Evolutionary conservation across 2,329 filamentous ascomycete species (phyloP).

Genomic region (Lasiodiplodia citricola): DNA sequence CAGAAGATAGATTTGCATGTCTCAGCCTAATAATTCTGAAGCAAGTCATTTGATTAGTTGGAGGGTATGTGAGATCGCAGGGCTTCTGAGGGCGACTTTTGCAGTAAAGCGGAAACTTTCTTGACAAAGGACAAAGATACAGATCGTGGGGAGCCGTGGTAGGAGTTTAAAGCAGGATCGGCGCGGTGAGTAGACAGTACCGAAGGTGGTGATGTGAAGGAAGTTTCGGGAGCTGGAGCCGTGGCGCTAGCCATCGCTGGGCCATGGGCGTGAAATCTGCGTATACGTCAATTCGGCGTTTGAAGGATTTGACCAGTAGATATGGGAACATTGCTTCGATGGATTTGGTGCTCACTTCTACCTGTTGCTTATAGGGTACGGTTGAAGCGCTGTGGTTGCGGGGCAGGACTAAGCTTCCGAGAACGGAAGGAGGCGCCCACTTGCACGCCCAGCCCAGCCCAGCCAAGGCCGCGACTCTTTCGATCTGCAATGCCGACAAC

Average conservation of each 20-base stretch:
- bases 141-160: background rate
- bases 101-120: background rate
- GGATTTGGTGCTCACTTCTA: too few species aligned
- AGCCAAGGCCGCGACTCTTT: too few species aligned
- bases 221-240: constrained; percentile 3
- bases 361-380: too few species aligned
- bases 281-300: too few species aligned
- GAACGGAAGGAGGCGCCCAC: too few species aligned
- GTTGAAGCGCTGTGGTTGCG: too few species aligned
- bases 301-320: too few species aligned
- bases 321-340: too few species aligned
- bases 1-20: background rate
- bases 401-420: too few species aligned
- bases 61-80: background rate
- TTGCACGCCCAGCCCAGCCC: too few species aligned
- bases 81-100: background rate
- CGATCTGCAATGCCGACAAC: too few species aligned
- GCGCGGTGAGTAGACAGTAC: background rate
- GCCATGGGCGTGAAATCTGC: background rate
- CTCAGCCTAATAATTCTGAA: background rate
- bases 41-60: too few species aligned
- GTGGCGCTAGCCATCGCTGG: background rate
- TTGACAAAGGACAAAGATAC: background rate
- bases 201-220: background rate
- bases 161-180: background rate